phyloP scores from a whole-genome alignment of 495 filamentous ascomycete genomes.

The Annulohypoxylon bovei region DNA sequence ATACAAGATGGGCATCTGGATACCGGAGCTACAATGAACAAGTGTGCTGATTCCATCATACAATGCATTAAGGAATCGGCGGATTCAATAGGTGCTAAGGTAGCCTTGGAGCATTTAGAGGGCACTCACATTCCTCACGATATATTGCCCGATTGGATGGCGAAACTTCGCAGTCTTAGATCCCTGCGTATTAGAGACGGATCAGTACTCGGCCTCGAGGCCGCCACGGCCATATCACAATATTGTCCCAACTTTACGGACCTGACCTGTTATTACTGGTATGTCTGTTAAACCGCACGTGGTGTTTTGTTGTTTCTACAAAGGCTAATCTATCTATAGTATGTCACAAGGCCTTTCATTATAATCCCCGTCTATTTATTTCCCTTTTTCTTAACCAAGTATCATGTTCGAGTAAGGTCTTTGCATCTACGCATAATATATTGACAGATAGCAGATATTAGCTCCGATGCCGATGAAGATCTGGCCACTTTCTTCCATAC shows the following conservation, averaged over 20 bases:
- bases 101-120: constrained; percentile 61
- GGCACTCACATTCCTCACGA: constrained; percentile 42
- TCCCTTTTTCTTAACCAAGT: not conserved
- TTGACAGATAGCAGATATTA: constrained; percentile 19
- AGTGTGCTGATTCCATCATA: constrained; percentile 47
- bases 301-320: not conserved
- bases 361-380: not conserved
- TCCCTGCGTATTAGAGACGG: constrained; percentile 67
- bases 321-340: constrained; percentile 22
- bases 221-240: constrained; percentile 61
- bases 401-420: not conserved
- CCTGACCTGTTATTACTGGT: constrained; percentile 63
- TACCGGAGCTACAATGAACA: constrained; percentile 31
- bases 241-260: constrained; percentile 70
- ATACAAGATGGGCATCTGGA: constrained; percentile 15
- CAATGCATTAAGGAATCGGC: constrained; percentile 49
- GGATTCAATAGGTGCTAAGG: constrained; percentile 39
- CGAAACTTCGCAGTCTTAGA: constrained; percentile 49
- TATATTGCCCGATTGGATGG: constrained; percentile 49
- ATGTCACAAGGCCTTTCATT: not conserved
- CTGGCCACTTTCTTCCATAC: constrained; percentile 67
- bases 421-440: not conserved
- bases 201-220: constrained; percentile 61
- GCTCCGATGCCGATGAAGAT: constrained; percentile 59
- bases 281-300: not conserved